These are phyloP conservation scores for Aureobasidium musti DNA, from an alignment of 2,329 filamentous ascomycete genomes.

Conservation along the genomic window DNA sequence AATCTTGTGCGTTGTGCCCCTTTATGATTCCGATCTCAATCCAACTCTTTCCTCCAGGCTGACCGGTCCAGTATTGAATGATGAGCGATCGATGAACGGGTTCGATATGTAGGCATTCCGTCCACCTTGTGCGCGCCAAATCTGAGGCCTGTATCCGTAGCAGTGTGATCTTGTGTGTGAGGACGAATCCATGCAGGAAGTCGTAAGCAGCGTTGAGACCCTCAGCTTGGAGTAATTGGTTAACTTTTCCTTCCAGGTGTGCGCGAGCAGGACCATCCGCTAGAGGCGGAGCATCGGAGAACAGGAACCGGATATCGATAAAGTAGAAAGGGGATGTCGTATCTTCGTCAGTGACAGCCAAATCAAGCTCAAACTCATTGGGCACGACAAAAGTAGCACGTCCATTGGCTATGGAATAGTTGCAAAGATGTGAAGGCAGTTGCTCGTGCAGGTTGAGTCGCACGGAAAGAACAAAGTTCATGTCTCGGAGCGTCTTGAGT, in stretches of 20 bases:
- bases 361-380: constrained; percentile 87
- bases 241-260: constrained; percentile 70
- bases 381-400: constrained; percentile 83
- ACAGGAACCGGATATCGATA: constrained; percentile 85
- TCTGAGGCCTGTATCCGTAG: constrained; percentile 74
- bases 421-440: constrained; percentile 73
- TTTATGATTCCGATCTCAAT: constrained; percentile 81
- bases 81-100: constrained; percentile 77
- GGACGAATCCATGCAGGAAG: constrained; percentile 80
- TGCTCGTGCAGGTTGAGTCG: constrained; percentile 83
- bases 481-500: constrained; percentile 71
- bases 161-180: constrained; percentile 88
- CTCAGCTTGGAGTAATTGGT: constrained; percentile 67
- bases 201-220: constrained; percentile 80
- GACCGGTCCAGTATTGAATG: constrained; percentile 85
- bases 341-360: constrained; percentile 86
- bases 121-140: constrained; percentile 72
- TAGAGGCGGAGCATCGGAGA: constrained; percentile 66
- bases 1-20: constrained; percentile 47
- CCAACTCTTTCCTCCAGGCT: constrained; percentile 79
- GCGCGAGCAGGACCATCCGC: constrained; percentile 62
- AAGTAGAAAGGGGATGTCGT: constrained; percentile 86
- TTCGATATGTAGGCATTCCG: constrained; percentile 74
- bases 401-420: constrained; percentile 80
- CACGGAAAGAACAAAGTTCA: constrained; percentile 81